Conservation (phyloP, 2,329 filamentous ascomycete species). For the Colletotrichum agaves region DNA sequence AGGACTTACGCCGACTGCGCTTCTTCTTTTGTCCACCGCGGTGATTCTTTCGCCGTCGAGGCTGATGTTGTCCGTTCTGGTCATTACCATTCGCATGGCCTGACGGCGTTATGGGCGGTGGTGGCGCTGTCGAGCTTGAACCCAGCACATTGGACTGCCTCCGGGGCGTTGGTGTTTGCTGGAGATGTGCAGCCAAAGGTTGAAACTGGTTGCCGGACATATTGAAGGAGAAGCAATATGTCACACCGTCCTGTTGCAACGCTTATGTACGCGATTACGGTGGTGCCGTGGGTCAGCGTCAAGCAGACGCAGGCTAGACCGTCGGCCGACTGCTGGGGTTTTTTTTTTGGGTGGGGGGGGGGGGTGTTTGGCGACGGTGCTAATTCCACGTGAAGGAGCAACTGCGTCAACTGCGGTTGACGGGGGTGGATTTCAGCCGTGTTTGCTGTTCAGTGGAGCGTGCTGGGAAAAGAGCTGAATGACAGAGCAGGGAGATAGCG, state of each 20-base stretch:
- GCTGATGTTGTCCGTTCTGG: slow-evolving; percentile 35
- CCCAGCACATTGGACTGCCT: slow-evolving; percentile 29
- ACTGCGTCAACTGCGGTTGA: slow-evolving; percentile 1
- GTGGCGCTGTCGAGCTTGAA: slow-evolving; percentile 34
- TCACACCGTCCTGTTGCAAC: slow-evolving; percentile 24
- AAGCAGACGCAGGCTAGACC: slow-evolving; percentile 24
- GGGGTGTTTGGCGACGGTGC: slow-evolving; percentile 35
- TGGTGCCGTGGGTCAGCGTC: slow-evolving; percentile 26
- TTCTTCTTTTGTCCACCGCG: slow-evolving; percentile 84
- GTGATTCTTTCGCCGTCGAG: slow-evolving; percentile 71
- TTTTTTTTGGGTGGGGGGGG: too few species aligned
- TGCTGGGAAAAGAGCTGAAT: slow-evolving; percentile 18
- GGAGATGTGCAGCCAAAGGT: slow-evolving; percentile 40
- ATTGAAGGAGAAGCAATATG: slow-evolving; percentile 19
- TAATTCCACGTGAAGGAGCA: slow-evolving; percentile 29
- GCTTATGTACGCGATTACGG: slow-evolving; percentile 20
- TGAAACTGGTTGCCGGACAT: slow-evolving; percentile 50
- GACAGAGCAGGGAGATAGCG: slow-evolving; percentile 9
- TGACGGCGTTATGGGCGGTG: slow-evolving; percentile 24
- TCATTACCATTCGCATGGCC: slow-evolving; percentile 27
- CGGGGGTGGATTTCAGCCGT: slow-evolving; percentile 3
- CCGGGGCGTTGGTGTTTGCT: slow-evolving; percentile 17
- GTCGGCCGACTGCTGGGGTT: slow-evolving; percentile 19
- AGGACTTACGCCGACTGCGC: slow-evolving; percentile 81
- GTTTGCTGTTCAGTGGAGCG: slow-evolving; percentile 20